Conservation (phyloP, 768 basidiomycete genomes). For the Crepidotus variabilis region DNA sequence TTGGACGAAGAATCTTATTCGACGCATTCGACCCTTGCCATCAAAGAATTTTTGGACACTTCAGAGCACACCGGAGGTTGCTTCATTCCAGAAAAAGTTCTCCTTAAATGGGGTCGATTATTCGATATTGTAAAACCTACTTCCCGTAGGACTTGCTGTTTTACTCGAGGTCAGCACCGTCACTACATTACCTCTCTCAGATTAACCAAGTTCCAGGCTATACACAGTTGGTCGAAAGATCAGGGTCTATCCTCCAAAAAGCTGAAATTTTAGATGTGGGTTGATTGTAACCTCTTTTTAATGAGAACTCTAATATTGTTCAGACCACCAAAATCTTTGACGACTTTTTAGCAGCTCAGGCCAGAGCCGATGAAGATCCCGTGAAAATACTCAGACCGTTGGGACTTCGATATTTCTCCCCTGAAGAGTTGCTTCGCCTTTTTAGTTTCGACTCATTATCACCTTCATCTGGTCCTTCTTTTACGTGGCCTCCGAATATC, state of each 20-base stretch:
- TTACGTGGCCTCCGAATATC: conserved; percentile 61
- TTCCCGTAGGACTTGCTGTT: conserved; percentile 65
- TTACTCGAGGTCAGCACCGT: conserved; percentile 59
- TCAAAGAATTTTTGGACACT: conserved; percentile 42
- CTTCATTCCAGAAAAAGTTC: conserved; percentile 55
- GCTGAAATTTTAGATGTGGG: conserved; percentile 63
- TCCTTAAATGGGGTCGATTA: conserved; percentile 72
- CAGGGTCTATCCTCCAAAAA: conserved; percentile 75
- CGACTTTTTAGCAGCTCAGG: conserved; percentile 44
- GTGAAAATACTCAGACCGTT: conserved; percentile 55
- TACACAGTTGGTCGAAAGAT: conserved; percentile 69
- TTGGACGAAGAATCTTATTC: conserved; percentile 6
- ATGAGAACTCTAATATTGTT: neutral
- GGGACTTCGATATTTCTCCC: conserved; percentile 72
- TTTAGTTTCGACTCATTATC: conserved; percentile 49
- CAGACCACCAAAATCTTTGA: conserved; percentile 64
- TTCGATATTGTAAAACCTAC: conserved; percentile 78
- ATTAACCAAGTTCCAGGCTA: conserved; percentile 47
- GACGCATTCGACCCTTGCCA: conserved; percentile 5
- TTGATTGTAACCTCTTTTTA: conserved; percentile 3
- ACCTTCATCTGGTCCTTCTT: conserved; percentile 18
- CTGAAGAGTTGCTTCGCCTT: conserved; percentile 64
- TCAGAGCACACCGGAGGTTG: conserved; percentile 20
- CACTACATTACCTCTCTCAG: neutral
- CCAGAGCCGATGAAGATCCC: conserved; percentile 34